phyloP scores from a whole-genome alignment of 202 grass and related monocot species.

The Schoenoplectus tabernaemontani region DNA sequence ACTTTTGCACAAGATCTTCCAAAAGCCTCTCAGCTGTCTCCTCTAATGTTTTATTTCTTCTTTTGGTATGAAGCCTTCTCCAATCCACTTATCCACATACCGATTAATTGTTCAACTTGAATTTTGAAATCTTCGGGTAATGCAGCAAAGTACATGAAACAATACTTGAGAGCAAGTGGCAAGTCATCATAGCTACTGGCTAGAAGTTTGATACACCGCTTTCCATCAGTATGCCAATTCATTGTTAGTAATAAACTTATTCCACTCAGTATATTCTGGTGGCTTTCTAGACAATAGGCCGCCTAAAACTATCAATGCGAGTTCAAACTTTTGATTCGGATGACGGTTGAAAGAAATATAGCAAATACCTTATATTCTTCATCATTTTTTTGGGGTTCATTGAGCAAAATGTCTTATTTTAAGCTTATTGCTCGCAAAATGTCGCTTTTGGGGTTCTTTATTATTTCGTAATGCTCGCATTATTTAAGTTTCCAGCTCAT shows the following conservation, averaged over 20 bases:
- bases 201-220: background rate
- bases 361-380: too few relatives aligned
- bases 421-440: too few relatives aligned
- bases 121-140: background rate
- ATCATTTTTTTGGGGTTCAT: too few relatives aligned
- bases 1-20: background rate
- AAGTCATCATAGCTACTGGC: background rate
- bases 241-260: background rate
- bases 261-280: background rate
- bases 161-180: background rate
- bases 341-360: too few relatives aligned
- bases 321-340: too few relatives aligned
- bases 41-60: background rate
- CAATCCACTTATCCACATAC: background rate
- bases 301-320: constrained; percentile 12
- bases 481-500: too few relatives aligned
- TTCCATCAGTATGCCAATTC: constrained; percentile 7
- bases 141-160: constrained; percentile 15
- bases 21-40: background rate
- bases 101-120: background rate
- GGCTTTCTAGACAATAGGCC: background rate
- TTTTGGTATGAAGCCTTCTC: background rate
- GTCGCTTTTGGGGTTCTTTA: too few relatives aligned
- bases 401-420: too few relatives aligned
- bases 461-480: too few relatives aligned